Conservation (phyloP, 805 yeast genomes). For the Kodamaea restingae region DNA sequence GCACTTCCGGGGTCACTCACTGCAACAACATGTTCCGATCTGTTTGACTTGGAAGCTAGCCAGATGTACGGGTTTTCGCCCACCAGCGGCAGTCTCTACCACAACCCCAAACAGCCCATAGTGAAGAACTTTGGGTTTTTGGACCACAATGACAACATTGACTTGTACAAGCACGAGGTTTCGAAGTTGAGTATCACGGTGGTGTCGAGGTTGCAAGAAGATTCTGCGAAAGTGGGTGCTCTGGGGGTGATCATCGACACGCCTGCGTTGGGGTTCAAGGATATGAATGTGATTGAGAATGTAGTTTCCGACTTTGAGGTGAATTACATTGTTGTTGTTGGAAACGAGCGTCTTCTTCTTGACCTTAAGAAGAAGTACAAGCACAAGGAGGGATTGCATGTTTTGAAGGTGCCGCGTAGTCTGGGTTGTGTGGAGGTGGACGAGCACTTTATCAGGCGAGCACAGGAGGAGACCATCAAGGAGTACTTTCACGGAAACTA, state of each 20-base stretch:
- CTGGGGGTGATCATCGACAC: constrained; percentile 74
- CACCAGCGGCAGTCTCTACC: constrained; percentile 65
- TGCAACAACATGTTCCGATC: constrained; percentile 79
- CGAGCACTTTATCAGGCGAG: constrained; percentile 60
- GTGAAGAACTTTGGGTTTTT: constrained; percentile 78
- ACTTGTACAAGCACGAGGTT: constrained; percentile 48
- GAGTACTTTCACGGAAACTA: constrained; percentile 87
- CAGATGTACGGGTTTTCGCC: constrained; percentile 77
- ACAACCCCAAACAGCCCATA: constrained; percentile 87
- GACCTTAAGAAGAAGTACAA: constrained; percentile 55
- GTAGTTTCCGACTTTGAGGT: constrained; percentile 59
- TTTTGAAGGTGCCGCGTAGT: constrained; percentile 63
- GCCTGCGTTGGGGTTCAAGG: constrained; percentile 55
- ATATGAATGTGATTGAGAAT: constrained; percentile 48
- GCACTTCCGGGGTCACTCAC: constrained; percentile 79
- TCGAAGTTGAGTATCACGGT: constrained; percentile 49
- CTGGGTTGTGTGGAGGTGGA: constrained; percentile 77
- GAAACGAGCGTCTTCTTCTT: constrained; percentile 64
- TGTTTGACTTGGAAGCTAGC: constrained; percentile 65
- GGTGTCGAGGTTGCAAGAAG: constrained; percentile 48
- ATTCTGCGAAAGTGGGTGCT: constrained; percentile 31
- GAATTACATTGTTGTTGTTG: constrained; percentile 63
- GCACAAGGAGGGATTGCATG: constrained; percentile 24
- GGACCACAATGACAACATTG: constrained; percentile 50
- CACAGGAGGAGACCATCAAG: constrained; percentile 72